A percentile compares a stretch with the other conserved stretches of the same genome.
Evolutionary conservation across 306 rosid genomes (phyloP).

Genomic region (Prunus persica): Prunus_persica_NCBIv2 NC_034011.1:6243001-6243500

Average conservation of each 20-base stretch:
- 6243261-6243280: conserved; percentile 6
- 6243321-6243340: background rate
- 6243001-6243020: no score
- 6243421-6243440: conserved; percentile 22
- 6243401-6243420: background rate
- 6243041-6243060: no score
- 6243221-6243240: background rate
- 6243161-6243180: no score
- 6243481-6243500: conserved; percentile 5
- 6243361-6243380: conserved; percentile 14
- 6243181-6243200: background rate
- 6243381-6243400: background rate
- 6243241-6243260: conserved; percentile 12
- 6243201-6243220: background rate
- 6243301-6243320: background rate
- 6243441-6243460: conserved; percentile 15
- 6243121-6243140: no score
- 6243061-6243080: no score
- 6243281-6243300: conserved; percentile 6
- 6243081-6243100: no score
- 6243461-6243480: conserved; percentile 14
- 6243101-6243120: no score
- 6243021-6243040: no score
- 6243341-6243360: background rate
- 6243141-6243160: no score